Evolutionary conservation across 352 stramenopile species (phyloP), one percentile per base, ranked within the genome.

Genomic region (Globisporangium alternatum): DNA sequence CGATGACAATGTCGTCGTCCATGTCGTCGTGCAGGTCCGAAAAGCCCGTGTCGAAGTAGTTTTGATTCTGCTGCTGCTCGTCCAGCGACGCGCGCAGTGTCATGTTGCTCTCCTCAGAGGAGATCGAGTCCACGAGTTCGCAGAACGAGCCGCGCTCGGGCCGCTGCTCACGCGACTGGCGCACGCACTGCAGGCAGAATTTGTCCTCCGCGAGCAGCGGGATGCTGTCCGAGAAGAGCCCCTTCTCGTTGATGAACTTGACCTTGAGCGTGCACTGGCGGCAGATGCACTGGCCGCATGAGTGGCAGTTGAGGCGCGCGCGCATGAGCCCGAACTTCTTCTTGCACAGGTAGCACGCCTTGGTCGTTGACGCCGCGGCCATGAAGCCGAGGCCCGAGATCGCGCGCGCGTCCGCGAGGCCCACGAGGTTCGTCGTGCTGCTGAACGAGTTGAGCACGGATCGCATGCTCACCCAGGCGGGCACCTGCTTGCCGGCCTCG

Each of bases 321-420:
- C 59, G 59, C 59, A 65, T 49, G 37, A 65, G 25, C 4, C 59
- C 48, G 10, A 65, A 65, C 45, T 59, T 57, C 47, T 65, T 65
- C 47, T 65, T 57, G 59, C 59, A 65, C 30, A 67, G 54, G 35
- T 64, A 63, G 35, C 62, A 67, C 12, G 33, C 19, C 45, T 67
- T 67, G 43, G 54, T 49, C 21, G 43, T 48, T 2, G 53, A 43
- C 9, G 12, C 10, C 5, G 43, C 22, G 51, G 35, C 28, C 21
- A 33, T 43, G 9, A 19, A 25, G 39, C 60, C 35, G 7, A 66
- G 19, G 1, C 21, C 41, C 5, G 44, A 49, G 37, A 67, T 47
- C 22, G 54, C 62, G 9, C 62, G 62, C 5, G 56, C 62, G 8
- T 64, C 54, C 1, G 55, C 62, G 43, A 67, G 54, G 3, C 43